Percentiles rank a stretch among this genome's conserved stretches.
Conservation (phyloP, 1,139 yeast genomes). For the Protomyces inouyei region DNA sequence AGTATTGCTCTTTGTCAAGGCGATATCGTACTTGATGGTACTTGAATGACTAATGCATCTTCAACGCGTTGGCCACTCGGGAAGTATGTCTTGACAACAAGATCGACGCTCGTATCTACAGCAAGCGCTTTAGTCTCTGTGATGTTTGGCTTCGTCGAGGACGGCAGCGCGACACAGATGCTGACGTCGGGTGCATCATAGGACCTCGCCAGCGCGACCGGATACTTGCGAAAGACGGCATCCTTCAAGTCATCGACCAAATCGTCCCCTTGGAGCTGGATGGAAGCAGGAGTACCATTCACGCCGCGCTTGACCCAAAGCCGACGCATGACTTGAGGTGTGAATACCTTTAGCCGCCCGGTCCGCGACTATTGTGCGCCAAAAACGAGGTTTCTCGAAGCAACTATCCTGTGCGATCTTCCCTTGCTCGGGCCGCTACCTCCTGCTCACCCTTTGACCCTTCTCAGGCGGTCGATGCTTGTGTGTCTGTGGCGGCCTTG, state of each 20-base stretch:
- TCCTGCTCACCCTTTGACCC: no score
- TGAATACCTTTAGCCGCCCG: no score
- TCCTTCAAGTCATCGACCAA: constrained; percentile 60
- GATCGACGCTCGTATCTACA: constrained; percentile 64
- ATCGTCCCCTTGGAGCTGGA: constrained; percentile 10
- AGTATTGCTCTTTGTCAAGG: no score
- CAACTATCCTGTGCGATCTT: no score
- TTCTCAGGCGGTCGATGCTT: no score
- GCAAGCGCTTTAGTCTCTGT: constrained; percentile 43
- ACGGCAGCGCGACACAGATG: constrained; percentile 29
- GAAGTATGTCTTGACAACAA: constrained; percentile 54
- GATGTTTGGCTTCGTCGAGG: constrained; percentile 23
- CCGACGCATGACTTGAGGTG: neutral
- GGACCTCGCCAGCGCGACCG: constrained; percentile 57
- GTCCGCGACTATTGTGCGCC: no score
- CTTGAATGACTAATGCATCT: constrained; percentile 61
- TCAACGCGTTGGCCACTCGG: constrained; percentile 66
- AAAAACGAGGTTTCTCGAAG: no score
- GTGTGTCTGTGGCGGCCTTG: no score
- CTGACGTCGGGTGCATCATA: constrained; percentile 67
- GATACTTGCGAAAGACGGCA: constrained; percentile 57
- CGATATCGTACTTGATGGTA: constrained; percentile 36
- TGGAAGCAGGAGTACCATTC: constrained; percentile 23
- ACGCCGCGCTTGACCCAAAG: constrained; percentile 16
- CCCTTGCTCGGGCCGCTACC: no score